These are phyloP conservation scores for Sphagnurus paluster DNA, from an alignment of 1,284 basidiomycete species.

Conservation along the genomic window DNA sequence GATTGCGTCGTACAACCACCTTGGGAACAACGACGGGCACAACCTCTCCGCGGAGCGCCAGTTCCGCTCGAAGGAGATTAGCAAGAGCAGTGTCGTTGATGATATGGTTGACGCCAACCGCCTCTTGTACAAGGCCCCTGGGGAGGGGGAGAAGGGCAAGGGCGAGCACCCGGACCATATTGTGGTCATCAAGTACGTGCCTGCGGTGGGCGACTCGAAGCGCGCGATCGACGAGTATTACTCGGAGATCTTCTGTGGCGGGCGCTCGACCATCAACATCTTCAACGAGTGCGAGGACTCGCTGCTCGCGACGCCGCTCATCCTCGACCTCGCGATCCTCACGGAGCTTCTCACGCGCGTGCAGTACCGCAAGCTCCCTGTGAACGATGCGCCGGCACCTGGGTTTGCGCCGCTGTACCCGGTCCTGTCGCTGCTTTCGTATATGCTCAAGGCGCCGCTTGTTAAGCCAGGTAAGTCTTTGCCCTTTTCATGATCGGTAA, in stretches of 20 bases:
- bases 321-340: conserved; percentile 92
- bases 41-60: conserved; percentile 92
- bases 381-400: conserved; percentile 28
- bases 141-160: conserved; percentile 43
- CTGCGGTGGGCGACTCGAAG: conserved; percentile 96
- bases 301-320: conserved; percentile 92
- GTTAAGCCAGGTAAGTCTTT: conserved; percentile 84
- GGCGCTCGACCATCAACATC: conserved; percentile 85
- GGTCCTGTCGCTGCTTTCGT: conserved; percentile 86
- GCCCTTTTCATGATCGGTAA: neutral
- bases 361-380: conserved; percentile 69
- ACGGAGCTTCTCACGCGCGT: conserved; percentile 95
- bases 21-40: conserved; percentile 97
- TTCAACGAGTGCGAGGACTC: conserved; percentile 99
- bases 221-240: conserved; percentile 99
- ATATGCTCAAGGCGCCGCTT: conserved; percentile 97
- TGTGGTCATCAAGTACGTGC: conserved; percentile 94
- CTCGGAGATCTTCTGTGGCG: conserved; percentile 88
- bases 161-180: conserved; percentile 97
- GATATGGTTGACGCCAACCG: conserved; percentile 95
- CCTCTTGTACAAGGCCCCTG: conserved; percentile 84
- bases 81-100: conserved; percentile 95
- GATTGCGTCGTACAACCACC: conserved; percentile 97
- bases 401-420: conserved; percentile 85
- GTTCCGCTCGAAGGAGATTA: conserved; percentile 98